Base-by-base conservation (phyloP, 148 eudicot genomes). In the Amaranthus palmeri region DNA sequence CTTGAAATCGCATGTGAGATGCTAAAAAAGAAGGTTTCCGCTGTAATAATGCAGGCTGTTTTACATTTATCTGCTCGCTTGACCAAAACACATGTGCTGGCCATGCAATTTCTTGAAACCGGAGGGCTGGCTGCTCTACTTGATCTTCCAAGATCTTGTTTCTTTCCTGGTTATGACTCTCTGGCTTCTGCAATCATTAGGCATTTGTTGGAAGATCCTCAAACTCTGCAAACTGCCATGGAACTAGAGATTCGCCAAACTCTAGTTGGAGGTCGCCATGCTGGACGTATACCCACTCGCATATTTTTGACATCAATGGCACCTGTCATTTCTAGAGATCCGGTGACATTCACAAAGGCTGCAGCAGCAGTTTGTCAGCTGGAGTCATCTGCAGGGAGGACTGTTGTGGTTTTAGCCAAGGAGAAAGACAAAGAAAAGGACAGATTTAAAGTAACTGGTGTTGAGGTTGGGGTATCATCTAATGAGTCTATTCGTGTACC, bases 151-250 rank as follows among this genome's bases (percentile, higher is more conserved):
- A 89, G 90, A 81, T 85, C 82, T 75, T 88, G 88, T 70, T 85
- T 86, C 73, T 93, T 93, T 72, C 85, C 91, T 71, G 98, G 98
- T 62, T 91, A 88, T 89, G 98, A 93, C 79, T 84, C 97, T 61
- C 74, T 93, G 80, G 87, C 97, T 61, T 91, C 97, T 74, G 91
- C 98, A 67, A 93, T 93, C 69, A 77, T 93, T 50, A 84, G 98
- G 53, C 98, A 93, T 87, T 88, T 93, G 68, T 89, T 93, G 58
- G 98, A 93, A 74, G 98, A 93, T 81, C 97, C 96, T 62, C 97
- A 89, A 76, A 93, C 98, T 60, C 78, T 93, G 77, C 98, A 93
- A 89, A 89, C 96, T 69, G 98, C 98, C 49, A 93, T 93, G 97
- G 98, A 93, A 60, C 60, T 86, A 76, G 98, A 93, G 88, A 89